Conservation (phyloP, 2,329 filamentous ascomycete species). For the Alternaria sp. region DNA sequence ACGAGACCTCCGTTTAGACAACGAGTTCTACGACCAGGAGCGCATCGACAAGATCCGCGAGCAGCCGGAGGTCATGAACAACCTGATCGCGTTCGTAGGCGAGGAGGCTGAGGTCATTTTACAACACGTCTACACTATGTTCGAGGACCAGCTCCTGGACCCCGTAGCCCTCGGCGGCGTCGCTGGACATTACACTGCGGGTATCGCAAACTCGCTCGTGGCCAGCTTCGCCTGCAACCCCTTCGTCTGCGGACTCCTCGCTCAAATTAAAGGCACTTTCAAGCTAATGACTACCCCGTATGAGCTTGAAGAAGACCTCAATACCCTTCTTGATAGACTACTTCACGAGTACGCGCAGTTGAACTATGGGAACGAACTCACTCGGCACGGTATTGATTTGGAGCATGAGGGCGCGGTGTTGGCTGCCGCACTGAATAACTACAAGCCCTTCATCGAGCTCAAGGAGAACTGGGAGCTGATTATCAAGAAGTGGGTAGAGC, state of each 20-base stretch:
- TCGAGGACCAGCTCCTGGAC: constrained; percentile 14
- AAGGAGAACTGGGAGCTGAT: constrained; percentile 11
- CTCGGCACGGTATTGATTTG: background rate
- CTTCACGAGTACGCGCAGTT: background rate
- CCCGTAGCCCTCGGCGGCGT: constrained; percentile 7
- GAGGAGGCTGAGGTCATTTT: constrained; percentile 9
- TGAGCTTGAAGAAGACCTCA: constrained; percentile 9
- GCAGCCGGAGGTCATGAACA: constrained; percentile 14
- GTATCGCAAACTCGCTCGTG: background rate
- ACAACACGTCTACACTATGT: constrained; percentile 3
- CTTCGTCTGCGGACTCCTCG: background rate
- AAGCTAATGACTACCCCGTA: constrained; percentile 11
- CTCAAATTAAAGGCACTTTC: background rate
- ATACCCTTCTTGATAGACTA: background rate
- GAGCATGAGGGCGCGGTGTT: background rate
- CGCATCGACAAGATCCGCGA: constrained; percentile 11
- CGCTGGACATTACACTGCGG: background rate
- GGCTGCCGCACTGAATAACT: background rate
- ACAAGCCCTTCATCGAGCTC: background rate
- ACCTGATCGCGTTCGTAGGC: constrained; percentile 10
- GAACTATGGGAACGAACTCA: background rate
- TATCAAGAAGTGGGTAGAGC: constrained; percentile 4
- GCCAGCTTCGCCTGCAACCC: constrained; percentile 1
- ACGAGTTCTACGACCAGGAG: constrained; percentile 3
- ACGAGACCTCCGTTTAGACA: background rate